Conservation (phyloP, 75 land plant genomes). For the Cunninghamia lanceolata region DNA sequence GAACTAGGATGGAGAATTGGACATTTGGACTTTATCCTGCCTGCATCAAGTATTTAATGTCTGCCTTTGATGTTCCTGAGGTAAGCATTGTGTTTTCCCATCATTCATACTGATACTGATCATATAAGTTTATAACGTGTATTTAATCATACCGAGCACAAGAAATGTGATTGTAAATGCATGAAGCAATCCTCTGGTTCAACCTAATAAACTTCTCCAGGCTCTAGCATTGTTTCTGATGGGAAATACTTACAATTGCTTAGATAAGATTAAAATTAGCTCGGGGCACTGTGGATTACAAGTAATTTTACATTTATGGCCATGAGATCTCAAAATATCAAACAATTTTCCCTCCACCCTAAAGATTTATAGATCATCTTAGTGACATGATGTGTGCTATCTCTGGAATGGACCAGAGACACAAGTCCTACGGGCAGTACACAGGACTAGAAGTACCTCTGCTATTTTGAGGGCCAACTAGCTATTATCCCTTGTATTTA, state of each 20-base stretch:
- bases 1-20: conserved; percentile 91
- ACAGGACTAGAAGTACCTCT: background rate
- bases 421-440: too few species aligned
- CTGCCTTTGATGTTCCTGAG: conserved; percentile 99
- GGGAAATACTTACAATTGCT: background rate
- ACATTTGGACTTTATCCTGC: conserved; percentile 98
- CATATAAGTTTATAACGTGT: background rate
- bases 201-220: background rate
- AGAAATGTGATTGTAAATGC: background rate
- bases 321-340: background rate
- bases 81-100: conserved; percentile 21
- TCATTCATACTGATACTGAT: background rate
- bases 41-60: conserved; percentile 96
- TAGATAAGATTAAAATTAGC: background rate
- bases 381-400: background rate
- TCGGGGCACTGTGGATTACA: background rate
- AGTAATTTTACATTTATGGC: background rate
- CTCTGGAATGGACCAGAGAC: too few species aligned
- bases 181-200: background rate
- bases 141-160: background rate
- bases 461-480: background rate
- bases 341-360: background rate
- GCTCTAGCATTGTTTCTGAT: background rate
- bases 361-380: background rate
- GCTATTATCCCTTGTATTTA: too few species aligned